Evolutionary conservation across 1,139 yeast genomes (phyloP).

Genomic region (Suhomyces taliae): DNA sequence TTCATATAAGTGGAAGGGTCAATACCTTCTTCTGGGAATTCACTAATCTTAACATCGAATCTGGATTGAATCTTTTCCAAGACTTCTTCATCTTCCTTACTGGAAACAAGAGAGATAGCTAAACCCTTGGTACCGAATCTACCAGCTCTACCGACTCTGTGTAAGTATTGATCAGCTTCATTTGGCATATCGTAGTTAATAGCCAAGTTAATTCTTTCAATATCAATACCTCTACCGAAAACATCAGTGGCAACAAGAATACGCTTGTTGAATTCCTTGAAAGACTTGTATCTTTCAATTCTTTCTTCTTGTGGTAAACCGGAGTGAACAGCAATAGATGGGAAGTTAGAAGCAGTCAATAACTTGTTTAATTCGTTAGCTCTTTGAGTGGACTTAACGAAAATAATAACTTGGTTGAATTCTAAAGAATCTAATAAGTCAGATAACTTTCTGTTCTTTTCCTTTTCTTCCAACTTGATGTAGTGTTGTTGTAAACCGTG

Average conservation of each 20-base stretch:
- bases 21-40: slow-evolving; percentile 97
- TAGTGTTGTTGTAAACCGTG: slow-evolving; percentile 98
- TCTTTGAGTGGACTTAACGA: slow-evolving; percentile 88
- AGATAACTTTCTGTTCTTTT: slow-evolving; percentile 90
- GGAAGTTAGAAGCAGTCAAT: slow-evolving; percentile 92
- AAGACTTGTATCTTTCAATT: slow-evolving; percentile 92
- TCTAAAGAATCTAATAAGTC: slow-evolving; percentile 92
- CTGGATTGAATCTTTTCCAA: slow-evolving; percentile 93
- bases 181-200: slow-evolving; percentile 90
- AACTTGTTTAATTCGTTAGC: slow-evolving; percentile 90
- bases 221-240: slow-evolving; percentile 99
- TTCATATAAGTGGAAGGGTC: slow-evolving; percentile 98
- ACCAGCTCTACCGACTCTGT: slow-evolving; percentile 99
- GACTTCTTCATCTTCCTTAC: slow-evolving; percentile 85
- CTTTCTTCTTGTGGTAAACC: slow-evolving; percentile 98
- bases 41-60: slow-evolving; percentile 92
- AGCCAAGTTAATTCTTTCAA: slow-evolving; percentile 96
- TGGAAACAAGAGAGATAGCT: slow-evolving; percentile 86
- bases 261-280: slow-evolving; percentile 98
- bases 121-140: slow-evolving; percentile 99
- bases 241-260: slow-evolving; percentile 98
- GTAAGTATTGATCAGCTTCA: slow-evolving; percentile 97
- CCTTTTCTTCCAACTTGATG: slow-evolving; percentile 83
- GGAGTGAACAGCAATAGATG: slow-evolving; percentile 95
- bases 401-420: slow-evolving; percentile 96